Evolutionary conservation across 2,329 filamentous ascomycete species (phyloP).

Genomic region (Trematosphaeria pertusa): DNA sequence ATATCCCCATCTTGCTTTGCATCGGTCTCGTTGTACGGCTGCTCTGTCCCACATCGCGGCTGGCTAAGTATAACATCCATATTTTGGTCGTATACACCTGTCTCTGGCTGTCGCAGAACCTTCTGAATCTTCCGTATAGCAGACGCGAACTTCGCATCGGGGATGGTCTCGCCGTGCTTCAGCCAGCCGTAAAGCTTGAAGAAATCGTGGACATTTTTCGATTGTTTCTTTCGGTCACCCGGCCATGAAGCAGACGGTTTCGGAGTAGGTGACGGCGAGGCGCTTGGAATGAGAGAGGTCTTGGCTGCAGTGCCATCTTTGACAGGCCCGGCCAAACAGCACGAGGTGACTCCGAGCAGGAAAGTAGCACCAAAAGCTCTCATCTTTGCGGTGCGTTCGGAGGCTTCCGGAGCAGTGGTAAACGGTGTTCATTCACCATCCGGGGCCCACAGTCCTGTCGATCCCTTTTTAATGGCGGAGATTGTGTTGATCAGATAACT

Average conservation of each 20-base stretch:
- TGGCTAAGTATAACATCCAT: conserved; percentile 33
- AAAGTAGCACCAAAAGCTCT: conserved; percentile 7
- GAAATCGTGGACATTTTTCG: conserved; percentile 37
- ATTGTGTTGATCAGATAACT: not conserved
- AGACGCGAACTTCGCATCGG: conserved; percentile 28
- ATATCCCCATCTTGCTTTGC: conserved; percentile 14
- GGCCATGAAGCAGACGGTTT: conserved; percentile 12
- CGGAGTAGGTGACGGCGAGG: conserved; percentile 14
- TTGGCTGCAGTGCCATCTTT: conserved; percentile 8
- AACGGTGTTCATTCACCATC: conserved; percentile 8
- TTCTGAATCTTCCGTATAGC: conserved; percentile 39
- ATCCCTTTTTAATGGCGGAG: not conserved
- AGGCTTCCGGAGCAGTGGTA: not conserved
- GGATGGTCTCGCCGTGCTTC: conserved; percentile 24
- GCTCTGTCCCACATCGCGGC: conserved; percentile 33
- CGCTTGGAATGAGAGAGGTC: conserved; percentile 31
- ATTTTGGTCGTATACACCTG: conserved; percentile 32
- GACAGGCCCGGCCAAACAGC: conserved; percentile 8
- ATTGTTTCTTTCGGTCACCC: conserved; percentile 25
- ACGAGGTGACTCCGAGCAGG: conserved; percentile 13
- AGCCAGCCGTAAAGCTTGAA: conserved; percentile 39
- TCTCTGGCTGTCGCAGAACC: conserved; percentile 31
- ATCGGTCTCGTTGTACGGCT: conserved; percentile 31
- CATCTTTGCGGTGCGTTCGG: conserved; percentile 16
- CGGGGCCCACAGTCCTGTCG: not conserved